Evolutionary conservation across 164 flowering plant species (phyloP), one percentile per base, ranked within the genome.

Genomic region (Magnolia officinalis): DNA sequence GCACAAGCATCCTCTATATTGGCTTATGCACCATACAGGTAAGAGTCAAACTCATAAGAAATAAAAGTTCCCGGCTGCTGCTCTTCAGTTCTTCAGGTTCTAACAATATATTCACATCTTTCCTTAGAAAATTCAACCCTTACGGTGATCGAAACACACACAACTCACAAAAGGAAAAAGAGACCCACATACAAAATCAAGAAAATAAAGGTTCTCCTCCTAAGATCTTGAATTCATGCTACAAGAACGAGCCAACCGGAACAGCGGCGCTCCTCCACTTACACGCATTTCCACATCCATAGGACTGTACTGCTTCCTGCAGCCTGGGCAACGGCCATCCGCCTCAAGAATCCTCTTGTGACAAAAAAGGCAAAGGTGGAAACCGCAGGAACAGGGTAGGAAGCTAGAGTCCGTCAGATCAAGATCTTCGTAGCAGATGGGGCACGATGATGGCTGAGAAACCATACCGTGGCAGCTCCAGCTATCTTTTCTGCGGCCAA

Each of bases 241-340:
- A 82, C 82, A 87, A 77, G 91, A 90, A 78, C 96, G 95, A 85
- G 89, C 83, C 85, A 92, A 76, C 73, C 86, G 84, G 52, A 86
- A 76, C n/a, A 84, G 79, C 51, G 84, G 74, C 50, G 83, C 77
- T 63, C 88, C 89, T 74, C 81, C 88, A 72, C 79, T 80, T 50
- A 78, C 73, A 76, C 72, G 82, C n/a, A 82, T 79, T 78, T 89
- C 89, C 37, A 78, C 82, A 16, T 85, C 86, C 51, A 77, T 76
- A 10, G 85, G 72, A 24, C 80, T 83, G 76, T 92, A 94, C 1
- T 82, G 89, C 83, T 89, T 90, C 87, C 97, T 86, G 84, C 98
- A 95, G 1, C 93, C 97, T 0, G 98, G 99, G 82, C 98, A 95
- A 23, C 98, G 97, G 18, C 89, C 89, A 83, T 93, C 99, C 16